phyloP scores from a whole-genome alignment of 306 rosid genomes.

The Argentina anserina region DNA sequence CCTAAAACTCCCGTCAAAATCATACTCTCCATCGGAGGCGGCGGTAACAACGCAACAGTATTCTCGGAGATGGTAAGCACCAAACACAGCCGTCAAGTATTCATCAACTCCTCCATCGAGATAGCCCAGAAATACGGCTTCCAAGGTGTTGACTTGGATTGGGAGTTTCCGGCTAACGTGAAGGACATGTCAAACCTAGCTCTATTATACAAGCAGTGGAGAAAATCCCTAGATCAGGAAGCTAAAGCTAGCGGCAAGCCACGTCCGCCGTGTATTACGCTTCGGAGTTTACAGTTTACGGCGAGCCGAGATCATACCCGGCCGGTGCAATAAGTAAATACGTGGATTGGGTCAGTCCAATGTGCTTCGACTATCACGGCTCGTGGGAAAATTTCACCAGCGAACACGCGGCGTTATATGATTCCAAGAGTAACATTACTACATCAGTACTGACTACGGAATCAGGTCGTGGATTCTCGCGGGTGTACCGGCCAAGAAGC shows the following conservation, averaged over 20 bases:
- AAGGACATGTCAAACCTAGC: conserved; percentile 67
- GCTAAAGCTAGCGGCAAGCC: conserved; percentile 20
- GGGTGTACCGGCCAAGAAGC: conserved; percentile 43
- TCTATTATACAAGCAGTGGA: conserved; percentile 50
- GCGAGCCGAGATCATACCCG: conserved; percentile 45
- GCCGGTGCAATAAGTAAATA: conserved; percentile 32
- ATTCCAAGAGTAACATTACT: conserved; percentile 42
- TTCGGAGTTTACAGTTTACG: conserved; percentile 25
- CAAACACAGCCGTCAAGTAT: conserved; percentile 26
- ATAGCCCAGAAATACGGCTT: conserved; percentile 59
- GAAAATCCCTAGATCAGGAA: conserved; percentile 34
- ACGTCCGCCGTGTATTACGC: conserved; percentile 63
- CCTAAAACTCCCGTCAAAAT: conserved; percentile 41
- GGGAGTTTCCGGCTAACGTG: conserved; percentile 60
- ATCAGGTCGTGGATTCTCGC: conserved; percentile 60
- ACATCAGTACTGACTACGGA: conserved; percentile 54
- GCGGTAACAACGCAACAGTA: conserved; percentile 35
- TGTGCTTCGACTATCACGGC: conserved; percentile 81
- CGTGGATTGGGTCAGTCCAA: conserved; percentile 67
- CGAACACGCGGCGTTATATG: conserved; percentile 44
- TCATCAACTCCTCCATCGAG: conserved; percentile 60
- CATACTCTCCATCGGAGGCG: conserved; percentile 71
- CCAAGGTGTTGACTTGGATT: conserved; percentile 72
- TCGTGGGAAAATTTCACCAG: conserved; percentile 58
- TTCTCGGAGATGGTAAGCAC: conserved; percentile 51